Percentiles rank a stretch among this genome's conserved stretches.
phyloP scores from a whole-genome alignment of 495 filamentous ascomycete genomes.

The Annulohypoxylon nitens region DNA sequence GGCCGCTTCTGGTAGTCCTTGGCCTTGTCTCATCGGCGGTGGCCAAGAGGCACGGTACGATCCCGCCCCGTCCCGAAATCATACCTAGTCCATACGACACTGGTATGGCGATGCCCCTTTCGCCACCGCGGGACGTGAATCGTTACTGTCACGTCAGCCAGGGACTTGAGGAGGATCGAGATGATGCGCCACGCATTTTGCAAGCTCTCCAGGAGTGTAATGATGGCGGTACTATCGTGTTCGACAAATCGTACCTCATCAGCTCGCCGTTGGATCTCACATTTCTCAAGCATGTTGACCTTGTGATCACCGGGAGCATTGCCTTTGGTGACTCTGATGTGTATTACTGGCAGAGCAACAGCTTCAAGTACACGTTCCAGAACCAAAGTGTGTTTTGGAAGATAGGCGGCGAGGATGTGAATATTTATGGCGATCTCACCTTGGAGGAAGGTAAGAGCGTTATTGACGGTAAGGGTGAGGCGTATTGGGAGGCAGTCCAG shows the following conservation, averaged over 20 bases:
- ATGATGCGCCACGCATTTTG: conserved; percentile 72
- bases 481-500: conserved; percentile 76
- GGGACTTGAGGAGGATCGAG: conserved; percentile 41
- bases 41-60: conserved; percentile 15
- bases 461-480: conserved; percentile 64
- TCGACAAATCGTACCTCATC: conserved; percentile 68
- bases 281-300: conserved; percentile 72
- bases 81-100: conserved; percentile 32
- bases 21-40: conserved; percentile 9
- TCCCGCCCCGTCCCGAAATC: conserved; percentile 39
- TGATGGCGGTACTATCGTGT: conserved; percentile 74
- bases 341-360: conserved; percentile 50
- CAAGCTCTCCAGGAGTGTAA: conserved; percentile 72
- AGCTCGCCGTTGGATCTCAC: conserved; percentile 75
- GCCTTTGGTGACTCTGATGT: conserved; percentile 46
- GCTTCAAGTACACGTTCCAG: conserved; percentile 51
- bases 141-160: conserved; percentile 40
- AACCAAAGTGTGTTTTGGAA: conserved; percentile 50
- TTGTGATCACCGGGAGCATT: conserved; percentile 53
- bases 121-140: conserved; percentile 29
- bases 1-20: conserved; percentile 16
- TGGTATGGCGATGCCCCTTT: conserved; percentile 25
- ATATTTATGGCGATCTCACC: conserved; percentile 47
- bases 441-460: conserved; percentile 43
- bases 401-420: conserved; percentile 52